Evolutionary conservation across 2,329 filamentous ascomycete species (phyloP).

Genomic region (Fusarium veterinarium): DNA sequence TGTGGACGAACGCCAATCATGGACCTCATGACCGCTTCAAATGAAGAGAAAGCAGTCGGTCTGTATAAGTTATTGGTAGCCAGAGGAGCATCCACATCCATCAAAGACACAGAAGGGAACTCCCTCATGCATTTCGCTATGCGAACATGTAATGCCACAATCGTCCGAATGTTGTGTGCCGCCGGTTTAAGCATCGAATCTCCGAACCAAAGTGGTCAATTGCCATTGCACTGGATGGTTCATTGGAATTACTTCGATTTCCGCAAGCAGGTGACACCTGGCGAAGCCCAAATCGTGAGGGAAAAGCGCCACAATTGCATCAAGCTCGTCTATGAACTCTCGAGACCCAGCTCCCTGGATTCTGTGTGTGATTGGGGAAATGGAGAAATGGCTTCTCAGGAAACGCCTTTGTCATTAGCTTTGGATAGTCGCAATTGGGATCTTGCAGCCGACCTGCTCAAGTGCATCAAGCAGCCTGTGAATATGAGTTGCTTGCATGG

Average conservation of each 20-base stretch:
- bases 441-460: neutral
- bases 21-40: neutral
- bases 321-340: neutral
- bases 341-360: neutral
- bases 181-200: neutral
- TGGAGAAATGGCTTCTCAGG: neutral
- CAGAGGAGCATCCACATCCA: neutral
- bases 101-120: neutral
- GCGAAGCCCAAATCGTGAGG: neutral
- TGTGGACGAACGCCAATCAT: neutral
- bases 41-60: neutral
- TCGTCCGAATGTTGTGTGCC: neutral
- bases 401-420: neutral
- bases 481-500: neutral
- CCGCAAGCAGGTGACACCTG: no score
- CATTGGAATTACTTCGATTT: neutral
- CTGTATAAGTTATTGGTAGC: neutral
- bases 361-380: neutral
- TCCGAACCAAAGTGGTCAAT: neutral
- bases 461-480: neutral
- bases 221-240: neutral
- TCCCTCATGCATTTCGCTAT: neutral
- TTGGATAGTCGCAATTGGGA: neutral
- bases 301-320: neutral
- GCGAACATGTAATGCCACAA: neutral